Conservation (phyloP, 192 early-diverging fungal species). For the Rhizoclosmatium sp. region DNA sequence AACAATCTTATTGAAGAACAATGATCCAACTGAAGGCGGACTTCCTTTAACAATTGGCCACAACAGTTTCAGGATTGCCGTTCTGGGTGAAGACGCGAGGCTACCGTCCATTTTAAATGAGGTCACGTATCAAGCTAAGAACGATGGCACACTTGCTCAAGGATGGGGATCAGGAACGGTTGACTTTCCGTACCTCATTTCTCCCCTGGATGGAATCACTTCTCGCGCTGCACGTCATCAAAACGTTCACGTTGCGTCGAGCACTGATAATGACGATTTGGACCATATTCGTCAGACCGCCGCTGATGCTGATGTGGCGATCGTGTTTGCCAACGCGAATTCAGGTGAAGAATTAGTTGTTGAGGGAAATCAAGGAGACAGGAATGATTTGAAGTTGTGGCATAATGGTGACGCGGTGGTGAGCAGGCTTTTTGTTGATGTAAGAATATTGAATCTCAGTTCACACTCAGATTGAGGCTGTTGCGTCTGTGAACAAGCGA, state of each 20-base stretch:
- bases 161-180: constrained; percentile 63
- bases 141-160: constrained; percentile 50
- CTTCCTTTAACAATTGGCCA: not conserved
- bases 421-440: too few species aligned
- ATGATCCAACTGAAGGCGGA: constrained; percentile 3
- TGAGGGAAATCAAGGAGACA: constrained; percentile 66
- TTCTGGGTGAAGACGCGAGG: constrained; percentile 55
- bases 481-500: constrained; percentile 57
- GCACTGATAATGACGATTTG: constrained; percentile 52
- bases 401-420: constrained; percentile 62
- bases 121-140: constrained; percentile 5
- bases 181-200: constrained; percentile 56
- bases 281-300: constrained; percentile 53
- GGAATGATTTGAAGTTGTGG: constrained; percentile 64
- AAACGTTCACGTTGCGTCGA: constrained; percentile 2
- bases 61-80: constrained; percentile 35
- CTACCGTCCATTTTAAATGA: constrained; percentile 9
- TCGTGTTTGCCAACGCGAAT: constrained; percentile 38
- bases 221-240: not conserved
- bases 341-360: constrained; percentile 59
- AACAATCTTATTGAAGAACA: constrained; percentile 59
- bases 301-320: constrained; percentile 19
- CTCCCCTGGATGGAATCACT: constrained; percentile 46
- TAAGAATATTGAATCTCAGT: too few species aligned
- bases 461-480: constrained; percentile 44